phyloP scores from a whole-genome alignment of 2,329 filamentous ascomycete species.

The Arthrobotrys sinensis region DNA sequence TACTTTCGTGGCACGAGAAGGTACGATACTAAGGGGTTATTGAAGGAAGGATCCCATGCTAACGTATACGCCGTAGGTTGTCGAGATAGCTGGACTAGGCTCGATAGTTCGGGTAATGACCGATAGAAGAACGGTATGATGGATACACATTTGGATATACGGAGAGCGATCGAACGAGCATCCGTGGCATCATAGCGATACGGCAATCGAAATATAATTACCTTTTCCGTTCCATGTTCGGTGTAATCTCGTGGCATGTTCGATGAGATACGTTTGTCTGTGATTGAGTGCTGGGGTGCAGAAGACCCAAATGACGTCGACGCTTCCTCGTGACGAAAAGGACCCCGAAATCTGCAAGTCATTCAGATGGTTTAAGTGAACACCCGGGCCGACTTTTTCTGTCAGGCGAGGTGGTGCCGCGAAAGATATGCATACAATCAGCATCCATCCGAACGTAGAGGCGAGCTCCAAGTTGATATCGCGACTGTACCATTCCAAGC shows the following conservation, averaged over 20 bases:
- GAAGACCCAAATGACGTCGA: not conserved
- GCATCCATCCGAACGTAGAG: conserved; percentile 1
- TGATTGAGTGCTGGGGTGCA: not conserved
- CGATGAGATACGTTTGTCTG: conserved; percentile 6
- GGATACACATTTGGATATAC: conserved; percentile 16
- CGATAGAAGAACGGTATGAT: conserved; percentile 89
- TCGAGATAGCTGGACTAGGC: conserved; percentile 91
- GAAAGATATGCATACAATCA: conserved; percentile 7
- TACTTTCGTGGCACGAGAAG: conserved; percentile 99
- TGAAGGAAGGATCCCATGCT: not conserved
- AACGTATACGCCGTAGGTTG: conserved; percentile 66
- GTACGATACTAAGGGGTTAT: conserved; percentile 68
- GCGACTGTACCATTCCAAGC: conserved; percentile 4
- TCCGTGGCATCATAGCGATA: conserved; percentile 13
- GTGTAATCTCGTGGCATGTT: not conserved
- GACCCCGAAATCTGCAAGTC: not conserved
- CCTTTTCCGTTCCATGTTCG: not conserved
- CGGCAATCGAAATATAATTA: conserved; percentile 24
- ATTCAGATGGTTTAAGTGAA: conserved; percentile 4
- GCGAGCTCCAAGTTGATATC: conserved; percentile 6
- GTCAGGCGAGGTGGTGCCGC: conserved; percentile 29
- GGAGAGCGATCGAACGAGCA: conserved; percentile 12
- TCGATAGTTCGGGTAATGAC: conserved; percentile 96
- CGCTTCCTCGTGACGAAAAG: not conserved
- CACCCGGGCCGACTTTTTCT: not conserved